Evolutionary conservation across 768 basidiomycete species (phyloP), one percentile per base, ranked within the genome.

Genomic region (Bullera alba): DNA sequence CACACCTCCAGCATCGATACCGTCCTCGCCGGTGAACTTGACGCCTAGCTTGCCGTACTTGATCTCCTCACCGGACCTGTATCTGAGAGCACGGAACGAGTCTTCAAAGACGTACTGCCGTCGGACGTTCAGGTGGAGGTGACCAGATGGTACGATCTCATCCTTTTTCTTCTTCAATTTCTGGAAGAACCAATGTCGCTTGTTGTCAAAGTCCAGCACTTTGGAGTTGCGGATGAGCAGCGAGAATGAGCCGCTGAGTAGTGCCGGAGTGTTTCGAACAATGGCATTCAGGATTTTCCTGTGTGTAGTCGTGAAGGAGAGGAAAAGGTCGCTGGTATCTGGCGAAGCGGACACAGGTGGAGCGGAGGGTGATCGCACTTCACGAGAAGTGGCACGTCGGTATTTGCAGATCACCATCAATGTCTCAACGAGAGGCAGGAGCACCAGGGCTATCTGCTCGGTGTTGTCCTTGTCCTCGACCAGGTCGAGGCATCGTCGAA

Each of bases 321-420:
- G 83, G 69, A 97, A 97, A 14, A 93, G 78, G 54, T 93, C 90
- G 54, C 88, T 86, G 3, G 83, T 79, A 57, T 88, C 86, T 42
- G 52, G 47, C 37, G 56, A 58, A 21, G 43, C 46, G 14, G 55
- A 22, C 17, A 37, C 16, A 21, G 42, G 30, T 32, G 55, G 53
- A 7, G 49, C 46, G 1, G 62, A 64, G 8, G 65, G 65, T 8
- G 65, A 67, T 19, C 65, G 45, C 16, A 46, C 45, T 27, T 58
- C 54, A 14, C 61, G 47, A 2, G 46, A 39, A 8, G 44, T 23
- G 46, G 83, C 82, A 14, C 76, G 73, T 28, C 78, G 57, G 69
- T 92, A 88, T 73, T 95, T 95, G 80, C 89, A 95, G 32, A 99
- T 89, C 1, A 99, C 91, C 93, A 99, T 96, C 53, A 99, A 76